Evolutionary conservation across 108 stramenopile genomes (phyloP).

Genomic region (Skeletonema marinoi): DNA sequence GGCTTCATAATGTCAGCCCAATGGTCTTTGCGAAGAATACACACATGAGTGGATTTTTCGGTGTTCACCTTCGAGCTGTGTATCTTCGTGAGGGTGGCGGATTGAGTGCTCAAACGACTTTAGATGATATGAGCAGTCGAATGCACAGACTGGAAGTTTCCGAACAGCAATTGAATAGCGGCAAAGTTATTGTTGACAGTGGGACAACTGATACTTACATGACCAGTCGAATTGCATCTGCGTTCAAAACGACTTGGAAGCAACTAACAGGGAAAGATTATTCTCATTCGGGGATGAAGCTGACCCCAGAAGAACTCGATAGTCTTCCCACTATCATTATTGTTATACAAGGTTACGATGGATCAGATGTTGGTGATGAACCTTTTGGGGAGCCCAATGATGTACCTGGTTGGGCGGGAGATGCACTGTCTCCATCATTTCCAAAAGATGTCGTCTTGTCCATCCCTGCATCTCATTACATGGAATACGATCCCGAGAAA

Average conservation of each 20-base stretch:
- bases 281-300: slow-evolving; percentile 31
- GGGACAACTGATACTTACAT: slow-evolving; percentile 99
- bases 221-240: slow-evolving; percentile 36
- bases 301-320: slow-evolving; percentile 64
- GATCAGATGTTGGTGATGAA: slow-evolving; percentile 33
- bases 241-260: slow-evolving; percentile 69
- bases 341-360: slow-evolving; percentile 63
- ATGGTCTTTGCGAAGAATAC: slow-evolving; percentile 77
- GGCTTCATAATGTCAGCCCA: slow-evolving; percentile 67
- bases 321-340: slow-evolving; percentile 84
- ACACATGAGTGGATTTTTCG: slow-evolving; percentile 68
- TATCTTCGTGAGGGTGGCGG: slow-evolving; percentile 66
- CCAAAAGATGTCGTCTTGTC: slow-evolving; percentile 79
- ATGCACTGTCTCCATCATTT: slow-evolving; percentile 50
- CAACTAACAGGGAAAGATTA: slow-evolving; percentile 60
- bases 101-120: slow-evolving; percentile 21
- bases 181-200: slow-evolving; percentile 94
- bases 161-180: slow-evolving; percentile 53
- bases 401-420: slow-evolving; percentile 56
- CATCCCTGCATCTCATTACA: slow-evolving; percentile 81
- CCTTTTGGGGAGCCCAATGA: slow-evolving; percentile 22
- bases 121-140: slow-evolving; percentile 18
- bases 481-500: slow-evolving; percentile 64
- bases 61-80: slow-evolving; percentile 66
- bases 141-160: slow-evolving; percentile 25